These are phyloP conservation scores for Cystofilobasidium capitatum DNA, from an alignment of 768 basidiomycete species.

Conservation along the genomic window DNA sequence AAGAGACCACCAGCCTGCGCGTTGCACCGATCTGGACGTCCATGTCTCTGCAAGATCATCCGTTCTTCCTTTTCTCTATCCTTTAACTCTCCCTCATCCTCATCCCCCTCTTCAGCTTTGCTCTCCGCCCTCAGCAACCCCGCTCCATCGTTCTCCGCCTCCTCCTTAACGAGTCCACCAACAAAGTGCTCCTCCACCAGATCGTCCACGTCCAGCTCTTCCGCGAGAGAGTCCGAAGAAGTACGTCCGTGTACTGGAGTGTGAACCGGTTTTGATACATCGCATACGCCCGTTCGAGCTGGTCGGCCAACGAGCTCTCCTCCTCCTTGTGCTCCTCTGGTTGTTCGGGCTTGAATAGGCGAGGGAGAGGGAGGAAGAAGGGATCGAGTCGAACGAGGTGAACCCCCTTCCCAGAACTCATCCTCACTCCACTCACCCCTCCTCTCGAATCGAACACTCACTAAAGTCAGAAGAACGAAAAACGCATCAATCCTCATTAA, in stretches of 20 bases:
- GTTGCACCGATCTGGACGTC: neutral
- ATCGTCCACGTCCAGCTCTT: constrained; percentile 3
- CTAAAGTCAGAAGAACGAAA: too few species aligned
- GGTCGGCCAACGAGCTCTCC: neutral
- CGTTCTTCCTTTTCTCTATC: neutral
- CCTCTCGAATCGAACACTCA: too few species aligned
- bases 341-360: too few species aligned
- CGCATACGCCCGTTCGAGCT: neutral
- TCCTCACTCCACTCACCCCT: too few species aligned
- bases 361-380: too few species aligned
- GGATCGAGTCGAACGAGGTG: too few species aligned
- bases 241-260: neutral
- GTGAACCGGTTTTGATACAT: neutral
- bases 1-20: neutral
- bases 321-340: too few species aligned
- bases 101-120: constrained; percentile 3
- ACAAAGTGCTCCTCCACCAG: neutral
- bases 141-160: neutral
- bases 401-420: too few species aligned
- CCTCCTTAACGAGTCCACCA: neutral
- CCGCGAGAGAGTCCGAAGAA: neutral
- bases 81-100: constrained; percentile 14
- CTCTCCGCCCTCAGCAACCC: neutral
- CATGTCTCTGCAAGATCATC: neutral
- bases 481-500: too few species aligned